Conservation (phyloP, 202 grass and related monocot genomes). For the Panicum virgatum region DNA sequence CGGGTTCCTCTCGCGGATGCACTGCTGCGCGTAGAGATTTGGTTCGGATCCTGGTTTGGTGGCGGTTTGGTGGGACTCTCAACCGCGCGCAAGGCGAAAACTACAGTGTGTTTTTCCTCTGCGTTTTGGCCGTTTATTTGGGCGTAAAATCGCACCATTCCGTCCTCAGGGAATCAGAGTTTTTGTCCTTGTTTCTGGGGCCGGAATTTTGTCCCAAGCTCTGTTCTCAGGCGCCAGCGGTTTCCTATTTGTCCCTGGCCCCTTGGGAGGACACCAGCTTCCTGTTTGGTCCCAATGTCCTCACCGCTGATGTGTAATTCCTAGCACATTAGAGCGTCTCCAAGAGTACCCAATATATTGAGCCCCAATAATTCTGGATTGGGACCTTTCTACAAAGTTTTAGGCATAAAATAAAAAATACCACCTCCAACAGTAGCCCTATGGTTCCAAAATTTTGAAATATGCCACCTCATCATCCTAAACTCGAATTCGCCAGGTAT, state of each 20-base stretch:
- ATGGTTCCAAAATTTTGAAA: no score
- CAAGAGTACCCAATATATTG: no score
- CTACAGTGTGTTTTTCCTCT: not conserved
- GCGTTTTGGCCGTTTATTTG: not conserved
- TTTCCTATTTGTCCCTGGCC: not conserved
- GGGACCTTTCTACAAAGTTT: no score
- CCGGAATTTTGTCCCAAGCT: not conserved
- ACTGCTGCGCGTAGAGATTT: constrained; percentile 16
- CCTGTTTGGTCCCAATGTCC: not conserved
- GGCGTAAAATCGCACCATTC: not conserved
- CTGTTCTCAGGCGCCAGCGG: not conserved
- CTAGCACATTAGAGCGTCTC: no score
- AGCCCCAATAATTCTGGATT: no score
- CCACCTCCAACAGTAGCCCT: no score
- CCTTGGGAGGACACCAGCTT: not conserved
- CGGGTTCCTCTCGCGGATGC: not conserved
- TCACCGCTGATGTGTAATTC: not conserved
- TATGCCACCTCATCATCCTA: no score
- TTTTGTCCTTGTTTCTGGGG: not conserved
- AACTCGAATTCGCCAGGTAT: no score
- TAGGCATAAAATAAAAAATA: no score
- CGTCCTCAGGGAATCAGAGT: not conserved
- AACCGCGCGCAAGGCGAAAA: not conserved
- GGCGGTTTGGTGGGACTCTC: no score
- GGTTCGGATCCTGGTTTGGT: not conserved